Percentiles rank a stretch among this genome's conserved stretches.
phyloP scores from a whole-genome alignment of 2,329 filamentous ascomycete species.

The Nemania diffusa region DNA sequence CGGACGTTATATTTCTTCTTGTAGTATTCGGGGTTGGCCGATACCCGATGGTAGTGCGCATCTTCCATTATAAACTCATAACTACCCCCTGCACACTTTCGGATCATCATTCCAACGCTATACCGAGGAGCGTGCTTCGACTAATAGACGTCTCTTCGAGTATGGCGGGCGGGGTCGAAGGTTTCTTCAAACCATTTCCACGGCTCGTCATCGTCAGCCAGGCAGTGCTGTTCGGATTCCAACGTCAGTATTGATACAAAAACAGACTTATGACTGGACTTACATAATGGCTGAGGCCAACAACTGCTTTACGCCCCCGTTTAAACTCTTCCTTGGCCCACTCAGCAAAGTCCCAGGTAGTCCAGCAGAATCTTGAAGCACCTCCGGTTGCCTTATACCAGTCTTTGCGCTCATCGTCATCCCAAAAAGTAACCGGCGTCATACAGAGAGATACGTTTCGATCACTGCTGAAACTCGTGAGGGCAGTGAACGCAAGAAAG shows the following conservation, averaged over 20 bases:
- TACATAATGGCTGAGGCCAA: constrained; percentile 24
- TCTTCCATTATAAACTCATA: constrained; percentile 27
- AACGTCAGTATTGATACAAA: neutral
- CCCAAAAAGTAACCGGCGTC: constrained; percentile 18
- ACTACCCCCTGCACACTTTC: neutral
- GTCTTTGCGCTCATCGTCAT: constrained; percentile 21
- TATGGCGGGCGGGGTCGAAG: constrained; percentile 9
- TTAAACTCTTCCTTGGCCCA: constrained; percentile 22
- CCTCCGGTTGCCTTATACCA: constrained; percentile 19
- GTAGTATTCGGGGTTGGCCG: constrained; percentile 2
- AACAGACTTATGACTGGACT: neutral
- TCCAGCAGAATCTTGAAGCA: constrained; percentile 20
- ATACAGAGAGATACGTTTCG: constrained; percentile 16
- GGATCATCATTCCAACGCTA: constrained; percentile 24
- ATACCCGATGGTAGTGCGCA: constrained; percentile 2
- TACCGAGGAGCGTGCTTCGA: constrained; percentile 19
- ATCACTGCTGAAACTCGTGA: neutral
- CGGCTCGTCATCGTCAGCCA: neutral
- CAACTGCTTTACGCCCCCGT: constrained; percentile 11
- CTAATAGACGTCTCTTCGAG: constrained; percentile 19
- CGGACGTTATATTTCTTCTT: constrained; percentile 3
- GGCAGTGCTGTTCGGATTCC: constrained; percentile 4
- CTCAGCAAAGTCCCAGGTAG: constrained; percentile 21
- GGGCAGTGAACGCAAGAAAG: constrained; percentile 15
- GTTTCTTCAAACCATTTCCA: constrained; percentile 20